Conservation (phyloP, 2,329 filamentous ascomycete species). For the Botryotinia globosa region DNA sequence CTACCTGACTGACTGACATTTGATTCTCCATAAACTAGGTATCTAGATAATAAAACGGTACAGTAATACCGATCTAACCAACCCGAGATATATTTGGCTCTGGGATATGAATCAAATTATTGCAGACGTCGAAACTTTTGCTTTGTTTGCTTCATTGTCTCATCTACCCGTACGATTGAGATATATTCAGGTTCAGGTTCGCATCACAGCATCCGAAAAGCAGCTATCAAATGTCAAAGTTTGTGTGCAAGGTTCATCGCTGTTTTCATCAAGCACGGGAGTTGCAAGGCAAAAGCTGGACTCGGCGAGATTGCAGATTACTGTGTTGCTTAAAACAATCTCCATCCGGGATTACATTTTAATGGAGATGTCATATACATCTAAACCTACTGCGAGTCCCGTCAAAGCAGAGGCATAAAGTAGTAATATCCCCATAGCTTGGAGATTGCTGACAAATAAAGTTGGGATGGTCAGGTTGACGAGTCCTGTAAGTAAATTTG, state of each 20-base stretch:
- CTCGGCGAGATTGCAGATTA: conserved; percentile 8
- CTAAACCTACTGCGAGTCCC: conserved; percentile 63
- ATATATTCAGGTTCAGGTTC: neutral
- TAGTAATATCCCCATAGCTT: conserved; percentile 71
- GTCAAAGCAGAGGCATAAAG: conserved; percentile 69
- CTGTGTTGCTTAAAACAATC: neutral
- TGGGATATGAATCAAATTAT: neutral
- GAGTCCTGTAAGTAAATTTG: conserved; percentile 84
- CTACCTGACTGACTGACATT: neutral
- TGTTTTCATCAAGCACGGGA: neutral
- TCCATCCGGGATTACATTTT: conserved; percentile 17
- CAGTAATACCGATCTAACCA: neutral
- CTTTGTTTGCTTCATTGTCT: conserved; percentile 7
- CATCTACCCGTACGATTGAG: conserved; percentile 1
- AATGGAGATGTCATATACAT: conserved; percentile 39
- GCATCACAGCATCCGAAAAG: neutral
- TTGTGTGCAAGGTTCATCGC: conserved; percentile 7
- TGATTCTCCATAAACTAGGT: neutral
- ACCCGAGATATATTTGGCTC: neutral
- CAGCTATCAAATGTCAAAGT: conserved; percentile 3
- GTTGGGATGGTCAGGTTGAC: conserved; percentile 88
- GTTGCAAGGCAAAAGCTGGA: conserved; percentile 4
- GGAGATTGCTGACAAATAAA: conserved; percentile 61
- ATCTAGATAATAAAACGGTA: neutral
- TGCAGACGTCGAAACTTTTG: neutral